Conservation (phyloP, 305 asterid genomes). For the Fraxinus angustifolia region DNA sequence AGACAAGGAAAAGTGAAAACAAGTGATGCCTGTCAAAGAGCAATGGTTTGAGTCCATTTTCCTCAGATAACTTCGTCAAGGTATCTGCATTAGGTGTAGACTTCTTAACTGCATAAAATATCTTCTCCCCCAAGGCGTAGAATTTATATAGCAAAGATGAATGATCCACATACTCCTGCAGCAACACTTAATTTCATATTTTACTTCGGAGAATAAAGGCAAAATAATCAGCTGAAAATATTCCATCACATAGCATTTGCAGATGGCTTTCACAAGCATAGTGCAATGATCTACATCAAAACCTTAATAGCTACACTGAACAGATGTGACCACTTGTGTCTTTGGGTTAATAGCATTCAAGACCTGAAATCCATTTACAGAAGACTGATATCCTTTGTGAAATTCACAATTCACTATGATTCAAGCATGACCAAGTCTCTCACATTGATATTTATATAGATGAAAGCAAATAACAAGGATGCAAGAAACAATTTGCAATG, state of each 20-base stretch:
- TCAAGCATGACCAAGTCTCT: not conserved
- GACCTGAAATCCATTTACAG: not conserved
- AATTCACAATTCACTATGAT: constrained; percentile 1
- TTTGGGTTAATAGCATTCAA: constrained; percentile 1
- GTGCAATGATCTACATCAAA: not conserved
- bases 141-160: constrained; percentile 79
- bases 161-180: constrained; percentile 97
- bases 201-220: constrained; percentile 17
- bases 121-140: constrained; percentile 78
- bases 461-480: not conserved
- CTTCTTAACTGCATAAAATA: constrained; percentile 76
- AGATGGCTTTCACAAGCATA: constrained; percentile 7
- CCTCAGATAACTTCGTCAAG: constrained; percentile 52
- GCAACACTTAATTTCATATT: constrained; percentile 19
- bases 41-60: constrained; percentile 58
- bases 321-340: not conserved
- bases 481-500: constrained; percentile 2
- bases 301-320: not conserved
- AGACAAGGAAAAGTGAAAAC: constrained; percentile 14
- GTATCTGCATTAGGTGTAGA: constrained; percentile 82
- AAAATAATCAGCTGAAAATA: constrained; percentile 27
- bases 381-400: not conserved
- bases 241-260: constrained; percentile 14
- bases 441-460: not conserved
- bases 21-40: constrained; percentile 76